Percentiles rank a stretch among this genome's conserved stretches.
Evolutionary conservation across 2,329 filamentous ascomycete genomes (phyloP).

Genomic region (Stemphylium lycopersici): DNA sequence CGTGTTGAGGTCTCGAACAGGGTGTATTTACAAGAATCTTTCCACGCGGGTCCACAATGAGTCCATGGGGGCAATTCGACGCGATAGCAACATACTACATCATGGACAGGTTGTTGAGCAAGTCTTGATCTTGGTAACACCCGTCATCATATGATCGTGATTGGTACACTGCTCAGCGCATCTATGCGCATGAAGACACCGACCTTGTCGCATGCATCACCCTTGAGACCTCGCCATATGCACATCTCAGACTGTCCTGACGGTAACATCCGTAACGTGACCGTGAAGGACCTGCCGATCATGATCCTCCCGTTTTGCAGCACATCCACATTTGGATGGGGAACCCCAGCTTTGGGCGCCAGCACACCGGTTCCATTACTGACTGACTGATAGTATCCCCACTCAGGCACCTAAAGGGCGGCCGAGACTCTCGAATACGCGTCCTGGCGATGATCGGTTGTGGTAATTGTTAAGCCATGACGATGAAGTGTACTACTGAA

Average conservation of each 20-base stretch:
- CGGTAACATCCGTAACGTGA: slow-evolving; percentile 6
- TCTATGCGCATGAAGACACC: neutral
- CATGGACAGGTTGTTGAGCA: neutral
- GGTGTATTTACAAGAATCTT: neutral
- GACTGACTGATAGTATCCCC: slow-evolving; percentile 1
- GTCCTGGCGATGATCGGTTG: neutral
- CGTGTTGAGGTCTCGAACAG: neutral
- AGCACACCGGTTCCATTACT: slow-evolving; percentile 8
- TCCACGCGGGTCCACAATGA: neutral
- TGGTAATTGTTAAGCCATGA: slow-evolving; percentile 1
- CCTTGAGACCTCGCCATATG: neutral
- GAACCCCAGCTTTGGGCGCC: slow-evolving; percentile 19
- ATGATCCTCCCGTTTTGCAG: slow-evolving; percentile 28
- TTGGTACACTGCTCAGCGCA: neutral
- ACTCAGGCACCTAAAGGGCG: neutral
- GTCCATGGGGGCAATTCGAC: neutral
- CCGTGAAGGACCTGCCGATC: slow-evolving; percentile 18
- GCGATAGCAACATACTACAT: neutral
- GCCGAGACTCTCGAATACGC: slow-evolving; percentile 8
- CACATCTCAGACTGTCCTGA: neutral
- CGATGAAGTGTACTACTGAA: neutral
- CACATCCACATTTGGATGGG: slow-evolving; percentile 16
- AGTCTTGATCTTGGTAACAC: neutral
- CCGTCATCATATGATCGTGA: neutral
- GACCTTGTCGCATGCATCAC: slow-evolving; percentile 1